Evolutionary conservation across 2,329 filamentous ascomycete genomes (phyloP), one percentile per base, ranked within the genome.

Genomic region (Beauveria asiatica): DNA sequence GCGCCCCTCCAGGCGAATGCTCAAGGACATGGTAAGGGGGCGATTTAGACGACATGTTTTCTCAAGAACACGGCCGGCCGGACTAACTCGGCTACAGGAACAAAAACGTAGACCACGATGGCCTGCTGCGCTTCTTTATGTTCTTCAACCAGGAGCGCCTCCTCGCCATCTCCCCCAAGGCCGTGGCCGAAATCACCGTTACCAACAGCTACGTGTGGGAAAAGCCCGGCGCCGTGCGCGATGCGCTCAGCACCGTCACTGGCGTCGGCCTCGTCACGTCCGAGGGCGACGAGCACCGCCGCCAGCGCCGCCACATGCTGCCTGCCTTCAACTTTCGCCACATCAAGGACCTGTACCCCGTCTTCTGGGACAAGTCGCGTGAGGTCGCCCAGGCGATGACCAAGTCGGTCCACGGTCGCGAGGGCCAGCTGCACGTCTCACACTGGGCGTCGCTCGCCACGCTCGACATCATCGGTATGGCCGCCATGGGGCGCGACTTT

Each of bases 241-340:
- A 73, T 48, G 78, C 80, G 1, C 74, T 93, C 4, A 82, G 80
- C 1, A 79, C 83, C 23, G 77, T 92, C 27, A 77, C 93, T 13
- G 88, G 90, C 10, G 74, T 86, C 13, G 89, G 89, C 10, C 76
- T 93, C 16, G 74, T 97, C 42, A 76, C 97, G 11, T 89, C 90
- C 2, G 92, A 97, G 73, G 92, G 92, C n/a, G 89, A 95, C 13
- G 89, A 92, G 67, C 93, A 97, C 72, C 94, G 88, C 75, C 76
- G 83, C 67, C 89, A 92, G 75, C 82, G 92, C 51, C 92, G 89
- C 70, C 85, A 87, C 61, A 81, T 96, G 19, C 84, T 87, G 75
- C 91, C 91, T 0, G 89, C 90, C 2, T 96, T 96, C 71, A 81
- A 85, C n/a, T 95, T 90, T 69, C 83, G 91, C 23, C 89, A 95